phyloP scores from a whole-genome alignment of 768 basidiomycete species.

The Suillus ampliporus region DNA sequence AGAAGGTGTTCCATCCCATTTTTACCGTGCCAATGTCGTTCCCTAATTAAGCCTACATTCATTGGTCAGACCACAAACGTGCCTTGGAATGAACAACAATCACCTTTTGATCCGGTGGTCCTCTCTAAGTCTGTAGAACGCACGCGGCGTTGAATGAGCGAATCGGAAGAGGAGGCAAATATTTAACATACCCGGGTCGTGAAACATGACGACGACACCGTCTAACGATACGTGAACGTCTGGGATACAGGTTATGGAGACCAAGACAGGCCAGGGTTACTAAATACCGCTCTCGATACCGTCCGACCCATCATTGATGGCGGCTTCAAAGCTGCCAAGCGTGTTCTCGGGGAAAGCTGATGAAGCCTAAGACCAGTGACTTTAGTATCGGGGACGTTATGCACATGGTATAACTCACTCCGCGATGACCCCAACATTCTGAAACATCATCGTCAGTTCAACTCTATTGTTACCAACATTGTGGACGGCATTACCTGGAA shows the following conservation, averaged over 20 bases:
- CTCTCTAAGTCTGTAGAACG: slow-evolving; percentile 61
- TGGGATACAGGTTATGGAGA: slow-evolving; percentile 63
- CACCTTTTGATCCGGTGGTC: slow-evolving; percentile 82
- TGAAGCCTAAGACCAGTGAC: slow-evolving; percentile 67
- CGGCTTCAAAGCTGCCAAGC: slow-evolving; percentile 91
- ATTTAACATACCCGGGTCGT: slow-evolving; percentile 76
- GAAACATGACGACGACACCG: slow-evolving; percentile 91
- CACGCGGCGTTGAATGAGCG: slow-evolving; percentile 30
- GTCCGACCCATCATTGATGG: slow-evolving; percentile 94
- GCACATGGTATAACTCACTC: slow-evolving; percentile 54
- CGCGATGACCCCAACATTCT: slow-evolving; percentile 86
- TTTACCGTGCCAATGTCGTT: slow-evolving; percentile 72
- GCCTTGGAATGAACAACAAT: slow-evolving; percentile 8
- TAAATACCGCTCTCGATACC: slow-evolving; percentile 96
- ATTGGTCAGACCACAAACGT: slow-evolving; percentile 35
- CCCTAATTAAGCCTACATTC: slow-evolving; percentile 64
- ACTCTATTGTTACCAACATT: not conserved
- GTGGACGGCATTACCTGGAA: slow-evolving; percentile 31
- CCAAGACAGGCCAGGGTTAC: slow-evolving; percentile 38
- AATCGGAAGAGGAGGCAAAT: slow-evolving; percentile 26
- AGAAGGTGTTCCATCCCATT: slow-evolving; percentile 79
- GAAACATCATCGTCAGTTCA: slow-evolving; percentile 7
- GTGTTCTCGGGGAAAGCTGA: slow-evolving; percentile 93
- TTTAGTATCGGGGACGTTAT: not conserved
- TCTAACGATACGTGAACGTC: slow-evolving; percentile 96